Evolutionary conservation across 2,329 filamentous ascomycete species (phyloP).

Genomic region (Paramyrothecium roridum): DNA sequence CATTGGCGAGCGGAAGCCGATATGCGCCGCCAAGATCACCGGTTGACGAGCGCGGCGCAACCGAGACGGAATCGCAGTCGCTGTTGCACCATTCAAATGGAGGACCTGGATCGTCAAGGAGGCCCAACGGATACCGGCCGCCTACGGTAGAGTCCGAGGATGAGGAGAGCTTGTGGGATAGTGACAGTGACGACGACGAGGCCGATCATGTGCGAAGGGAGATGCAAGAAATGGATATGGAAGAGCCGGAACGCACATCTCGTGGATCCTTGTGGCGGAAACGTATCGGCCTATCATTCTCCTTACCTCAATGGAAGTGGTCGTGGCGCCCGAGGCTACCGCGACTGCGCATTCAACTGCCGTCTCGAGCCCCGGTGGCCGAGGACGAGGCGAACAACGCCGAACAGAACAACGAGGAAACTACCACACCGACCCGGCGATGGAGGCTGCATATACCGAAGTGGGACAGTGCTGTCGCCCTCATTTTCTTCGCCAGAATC

Average conservation of each 20-base stretch:
- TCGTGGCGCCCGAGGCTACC: constrained; percentile 52
- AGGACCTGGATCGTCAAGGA: constrained; percentile 35
- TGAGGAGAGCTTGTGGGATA: constrained; percentile 52
- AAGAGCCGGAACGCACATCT: constrained; percentile 55
- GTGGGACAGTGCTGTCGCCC: constrained; percentile 37
- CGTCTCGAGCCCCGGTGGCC: constrained; percentile 28
- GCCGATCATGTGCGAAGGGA: constrained; percentile 71
- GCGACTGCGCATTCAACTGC: constrained; percentile 46
- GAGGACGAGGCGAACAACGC: constrained; percentile 16
- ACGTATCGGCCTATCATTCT: constrained; percentile 49
- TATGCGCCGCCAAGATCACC: constrained; percentile 23
- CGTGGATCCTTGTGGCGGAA: constrained; percentile 50
- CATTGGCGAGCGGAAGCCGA: constrained; percentile 32
- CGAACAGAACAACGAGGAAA: constrained; percentile 20
- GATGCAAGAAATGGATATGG: constrained; percentile 85
- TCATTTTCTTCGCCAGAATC: constrained; percentile 68
- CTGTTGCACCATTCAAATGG: constrained; percentile 58
- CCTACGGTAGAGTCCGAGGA: constrained; percentile 79
- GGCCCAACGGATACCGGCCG: constrained; percentile 63
- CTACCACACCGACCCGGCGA: constrained; percentile 17
- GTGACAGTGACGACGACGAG: constrained; percentile 46
- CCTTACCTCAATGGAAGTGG: constrained; percentile 53
- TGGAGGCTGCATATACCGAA: constrained; percentile 27
- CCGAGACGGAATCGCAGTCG: constrained; percentile 74
- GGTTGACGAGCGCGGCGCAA: constrained; percentile 57